Conservation (phyloP, 75 land plant species). For the Chamaecyparis obtusa region DNA sequence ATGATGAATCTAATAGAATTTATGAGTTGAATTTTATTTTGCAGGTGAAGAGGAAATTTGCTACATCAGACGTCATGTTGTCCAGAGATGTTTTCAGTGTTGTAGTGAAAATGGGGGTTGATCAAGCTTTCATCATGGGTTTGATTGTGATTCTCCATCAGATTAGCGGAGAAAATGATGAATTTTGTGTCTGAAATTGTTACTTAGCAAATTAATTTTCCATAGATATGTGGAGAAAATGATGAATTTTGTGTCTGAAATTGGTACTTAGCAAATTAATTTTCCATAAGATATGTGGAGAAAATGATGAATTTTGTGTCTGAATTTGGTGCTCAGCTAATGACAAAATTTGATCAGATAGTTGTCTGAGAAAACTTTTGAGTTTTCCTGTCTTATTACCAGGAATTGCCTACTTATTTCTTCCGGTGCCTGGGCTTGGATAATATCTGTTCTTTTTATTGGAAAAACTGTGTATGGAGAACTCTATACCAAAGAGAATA, state of each 20-base stretch:
- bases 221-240: not conserved
- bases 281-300: not conserved
- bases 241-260: not conserved
- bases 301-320: not conserved
- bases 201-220: not conserved
- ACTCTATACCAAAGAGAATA: too few species aligned
- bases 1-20: not conserved
- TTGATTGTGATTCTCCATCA: conserved; percentile 5
- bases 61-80: not conserved
- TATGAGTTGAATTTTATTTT: not conserved
- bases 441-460: too few species aligned
- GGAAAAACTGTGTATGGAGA: too few species aligned
- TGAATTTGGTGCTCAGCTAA: too few species aligned
- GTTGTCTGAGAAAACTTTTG: too few species aligned
- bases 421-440: too few species aligned
- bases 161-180: conserved; percentile 1
- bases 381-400: too few species aligned
- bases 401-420: too few species aligned
- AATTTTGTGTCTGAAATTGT: not conserved
- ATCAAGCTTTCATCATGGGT: conserved; percentile 10
- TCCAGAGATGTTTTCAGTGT: conserved; percentile 8
- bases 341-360: too few species aligned
- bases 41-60: not conserved
- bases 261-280: not conserved
- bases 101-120: not conserved